phyloP scores from a whole-genome alignment of 2,329 filamentous ascomycete species.

The Alternaria triticimaculans region DNA sequence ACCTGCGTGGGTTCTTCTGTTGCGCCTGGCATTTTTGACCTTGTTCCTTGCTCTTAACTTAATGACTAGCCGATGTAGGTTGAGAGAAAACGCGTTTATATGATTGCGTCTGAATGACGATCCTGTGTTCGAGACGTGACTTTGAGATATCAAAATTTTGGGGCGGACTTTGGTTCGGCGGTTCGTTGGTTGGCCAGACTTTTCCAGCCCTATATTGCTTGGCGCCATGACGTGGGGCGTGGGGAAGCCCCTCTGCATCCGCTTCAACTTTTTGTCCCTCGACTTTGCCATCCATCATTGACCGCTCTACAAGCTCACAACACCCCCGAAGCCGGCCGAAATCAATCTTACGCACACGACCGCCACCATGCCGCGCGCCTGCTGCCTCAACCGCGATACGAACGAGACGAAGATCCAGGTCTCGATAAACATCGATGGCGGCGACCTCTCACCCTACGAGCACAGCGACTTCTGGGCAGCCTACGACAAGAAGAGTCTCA shows the following conservation, averaged over 20 bases:
- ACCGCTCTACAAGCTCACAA: background rate
- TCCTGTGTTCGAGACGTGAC: constrained; percentile 18
- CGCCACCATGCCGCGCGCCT: constrained; percentile 64
- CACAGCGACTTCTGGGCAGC: constrained; percentile 43
- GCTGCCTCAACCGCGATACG: constrained; percentile 84
- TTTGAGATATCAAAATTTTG: constrained; percentile 38
- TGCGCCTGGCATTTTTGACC: constrained; percentile 27
- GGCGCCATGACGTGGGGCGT: constrained; percentile 33
- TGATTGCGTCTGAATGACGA: background rate
- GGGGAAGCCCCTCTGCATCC: constrained; percentile 23
- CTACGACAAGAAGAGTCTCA: constrained; percentile 54
- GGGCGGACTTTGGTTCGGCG: constrained; percentile 27
- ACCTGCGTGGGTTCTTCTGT: constrained; percentile 26
- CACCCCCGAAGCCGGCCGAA: background rate
- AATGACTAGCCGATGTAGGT: background rate
- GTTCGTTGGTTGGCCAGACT: constrained; percentile 29
- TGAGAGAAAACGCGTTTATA: background rate
- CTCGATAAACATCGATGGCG: constrained; percentile 91
- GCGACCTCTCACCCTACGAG: constrained; percentile 64
- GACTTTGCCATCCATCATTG: background rate
- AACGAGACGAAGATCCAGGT: constrained; percentile 98
- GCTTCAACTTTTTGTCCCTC: constrained; percentile 28
- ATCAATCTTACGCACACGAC: background rate
- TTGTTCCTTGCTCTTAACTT: constrained; percentile 15
- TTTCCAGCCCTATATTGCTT: constrained; percentile 41